phyloP scores from a whole-genome alignment of 805 yeast genomes.

The Sugiyamaella lignohabitans region DNA sequence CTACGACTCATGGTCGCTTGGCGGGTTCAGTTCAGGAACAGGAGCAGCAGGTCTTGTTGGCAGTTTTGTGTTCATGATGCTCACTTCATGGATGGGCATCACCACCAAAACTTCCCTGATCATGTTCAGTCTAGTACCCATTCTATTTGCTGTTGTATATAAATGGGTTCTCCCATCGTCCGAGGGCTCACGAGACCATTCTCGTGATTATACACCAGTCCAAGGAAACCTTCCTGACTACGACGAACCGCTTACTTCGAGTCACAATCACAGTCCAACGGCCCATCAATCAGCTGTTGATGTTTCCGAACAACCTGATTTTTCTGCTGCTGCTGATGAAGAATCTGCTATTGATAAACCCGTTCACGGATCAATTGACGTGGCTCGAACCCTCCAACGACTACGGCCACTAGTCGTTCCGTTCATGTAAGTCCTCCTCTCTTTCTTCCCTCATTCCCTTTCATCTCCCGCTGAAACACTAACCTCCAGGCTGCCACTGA shows the following conservation, averaged over 20 bases:
- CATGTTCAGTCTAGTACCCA: conserved; percentile 43
- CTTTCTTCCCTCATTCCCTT: neutral
- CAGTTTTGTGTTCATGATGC: conserved; percentile 53
- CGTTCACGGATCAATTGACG: too few species aligned
- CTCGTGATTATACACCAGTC: conserved; percentile 3
- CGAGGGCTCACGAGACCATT: conserved; percentile 8
- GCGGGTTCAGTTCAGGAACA: conserved; percentile 91
- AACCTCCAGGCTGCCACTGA: conserved; percentile 48
- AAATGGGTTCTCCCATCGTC: conserved; percentile 27
- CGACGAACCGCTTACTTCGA: too few species aligned
- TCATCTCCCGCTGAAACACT: neutral
- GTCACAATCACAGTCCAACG: too few species aligned
- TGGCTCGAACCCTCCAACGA: too few species aligned
- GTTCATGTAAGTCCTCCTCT: conserved; percentile 48
- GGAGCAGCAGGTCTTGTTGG: conserved; percentile 95
- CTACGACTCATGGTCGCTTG: conserved; percentile 53
- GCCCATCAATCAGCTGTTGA: too few species aligned
- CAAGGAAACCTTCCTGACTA: conserved; percentile 5
- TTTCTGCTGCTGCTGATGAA: too few species aligned
- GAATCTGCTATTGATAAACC: too few species aligned
- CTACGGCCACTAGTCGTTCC: conserved; percentile 31
- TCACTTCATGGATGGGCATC: conserved; percentile 63
- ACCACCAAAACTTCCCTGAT: conserved; percentile 50
- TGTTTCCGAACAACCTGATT: too few species aligned
- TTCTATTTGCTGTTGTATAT: conserved; percentile 27